Evolutionary conservation across 805 yeast genomes (phyloP).

Genomic region (Myxozyma geophila): DNA sequence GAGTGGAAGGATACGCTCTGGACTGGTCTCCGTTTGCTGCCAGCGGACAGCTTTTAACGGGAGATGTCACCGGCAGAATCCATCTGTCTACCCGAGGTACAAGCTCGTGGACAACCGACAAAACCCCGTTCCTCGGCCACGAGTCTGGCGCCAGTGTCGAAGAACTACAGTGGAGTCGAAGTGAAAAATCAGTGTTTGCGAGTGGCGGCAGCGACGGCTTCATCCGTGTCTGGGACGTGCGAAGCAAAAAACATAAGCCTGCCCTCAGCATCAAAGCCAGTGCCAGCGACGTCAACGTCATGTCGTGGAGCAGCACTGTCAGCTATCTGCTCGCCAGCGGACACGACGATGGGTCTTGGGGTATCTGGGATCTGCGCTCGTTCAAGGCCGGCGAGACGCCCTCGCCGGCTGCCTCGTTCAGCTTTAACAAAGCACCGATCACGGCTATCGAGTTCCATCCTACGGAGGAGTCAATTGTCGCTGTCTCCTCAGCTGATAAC

Average conservation of each 20-base stretch:
- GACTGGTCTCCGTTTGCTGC: conserved; percentile 92
- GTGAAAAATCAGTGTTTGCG: conserved; percentile 94
- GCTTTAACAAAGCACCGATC: conserved; percentile 91
- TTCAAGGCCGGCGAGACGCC: conserved; percentile 61
- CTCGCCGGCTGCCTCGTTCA: conserved; percentile 90
- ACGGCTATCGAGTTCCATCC: conserved; percentile 96
- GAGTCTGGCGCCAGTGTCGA: conserved; percentile 73
- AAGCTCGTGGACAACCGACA: conserved; percentile 81
- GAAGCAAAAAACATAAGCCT: conserved; percentile 89
- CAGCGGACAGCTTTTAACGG: conserved; percentile 77
- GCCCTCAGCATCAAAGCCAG: conserved; percentile 85
- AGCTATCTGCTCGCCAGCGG: conserved; percentile 90
- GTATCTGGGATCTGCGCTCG: conserved; percentile 95
- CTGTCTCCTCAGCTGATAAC: conserved; percentile 94
- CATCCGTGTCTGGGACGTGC: conserved; percentile 94
- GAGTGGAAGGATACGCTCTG: conserved; percentile 95
- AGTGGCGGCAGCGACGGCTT: conserved; percentile 90
- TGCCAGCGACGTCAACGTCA: conserved; percentile 84
- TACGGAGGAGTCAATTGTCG: conserved; percentile 90
- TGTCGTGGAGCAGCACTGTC: conserved; percentile 91
- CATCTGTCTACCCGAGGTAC: conserved; percentile 77
- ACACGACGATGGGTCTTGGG: conserved; percentile 97
- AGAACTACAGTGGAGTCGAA: conserved; percentile 94
- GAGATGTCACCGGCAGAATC: conserved; percentile 86
- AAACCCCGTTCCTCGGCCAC: conserved; percentile 63